Evolutionary conservation across 257 asterid genomes (phyloP), one percentile per base, ranked within the genome.

Genomic region (Apocynum venetum): DNA sequence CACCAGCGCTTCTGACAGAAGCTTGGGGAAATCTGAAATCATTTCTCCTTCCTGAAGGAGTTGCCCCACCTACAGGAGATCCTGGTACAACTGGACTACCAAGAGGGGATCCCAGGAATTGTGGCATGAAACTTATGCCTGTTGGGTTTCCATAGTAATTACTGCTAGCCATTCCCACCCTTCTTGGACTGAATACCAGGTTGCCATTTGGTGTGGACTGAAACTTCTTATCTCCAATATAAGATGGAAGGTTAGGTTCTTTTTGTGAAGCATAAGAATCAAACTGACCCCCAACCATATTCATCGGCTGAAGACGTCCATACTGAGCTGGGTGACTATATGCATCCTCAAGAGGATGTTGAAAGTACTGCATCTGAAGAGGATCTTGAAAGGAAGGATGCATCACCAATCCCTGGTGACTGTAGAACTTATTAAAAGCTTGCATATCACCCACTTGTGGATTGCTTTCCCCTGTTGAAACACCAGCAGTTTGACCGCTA

Each of bases 61-160:
- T 76, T 46, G 86, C 57, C 35, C 86, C 90, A 57, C 88, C 93
- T 55, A 87, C 79, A 36, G 96, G 97, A 78, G 93, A 89, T 79
- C 87, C 93, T 41, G 96, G 94, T 77, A 87, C 69, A 55, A 89
- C 85, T 19, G 97, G 96, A 82, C 96, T 91, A 77, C 89, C 89
- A 72, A 89, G 88, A 79, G 97, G 92, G 51, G 98, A 85, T 40
- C 84, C 79, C 73, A 87, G 89, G 81, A 85, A 92, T 47, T 85
- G 98, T 53, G 92, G 87, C 83, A 87, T 75, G 81, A 85, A 87
- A 56, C 90, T 89, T 52, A 83, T 73, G 77, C 87, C 76, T 11
- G 89, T 77, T 14, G 93, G 88, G 74, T 87, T 85, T 82, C 93
- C 89, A 72, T 81, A 89, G 86, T 88, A 89, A 84, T 82, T 82